Evolutionary conservation across 306 rosid genomes (phyloP).

Genomic region (Hippophae rhamnoides): DNA sequence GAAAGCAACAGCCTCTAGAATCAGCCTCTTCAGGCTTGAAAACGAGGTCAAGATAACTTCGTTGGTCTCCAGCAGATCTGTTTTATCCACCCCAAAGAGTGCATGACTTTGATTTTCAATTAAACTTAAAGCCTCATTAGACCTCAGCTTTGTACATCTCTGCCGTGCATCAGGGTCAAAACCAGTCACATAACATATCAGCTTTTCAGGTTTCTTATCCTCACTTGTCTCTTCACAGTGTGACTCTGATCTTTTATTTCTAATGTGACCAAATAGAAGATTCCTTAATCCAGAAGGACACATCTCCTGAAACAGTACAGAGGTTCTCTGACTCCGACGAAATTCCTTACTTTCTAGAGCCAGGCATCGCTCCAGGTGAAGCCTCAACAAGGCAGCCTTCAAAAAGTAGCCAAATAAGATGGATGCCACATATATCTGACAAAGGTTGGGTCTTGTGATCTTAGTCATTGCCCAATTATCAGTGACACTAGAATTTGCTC

Average conservation of each 20-base stretch:
- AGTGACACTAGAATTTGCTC: constrained; percentile 66
- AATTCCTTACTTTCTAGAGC: constrained; percentile 36
- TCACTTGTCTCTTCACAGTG: constrained; percentile 22
- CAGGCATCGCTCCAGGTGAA: constrained; percentile 49
- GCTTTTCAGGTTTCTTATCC: constrained; percentile 39
- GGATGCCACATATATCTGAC: constrained; percentile 59
- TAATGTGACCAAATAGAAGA: constrained; percentile 30
- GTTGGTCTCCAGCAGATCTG: constrained; percentile 34
- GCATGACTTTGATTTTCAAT: constrained; percentile 62
- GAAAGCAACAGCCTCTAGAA: constrained; percentile 93
- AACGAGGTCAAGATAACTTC: constrained; percentile 74
- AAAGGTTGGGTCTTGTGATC: constrained; percentile 41
- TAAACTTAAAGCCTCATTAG: constrained; percentile 66
- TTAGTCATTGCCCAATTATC: constrained; percentile 83
- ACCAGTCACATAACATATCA: constrained; percentile 55
- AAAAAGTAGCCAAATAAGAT: constrained; percentile 82
- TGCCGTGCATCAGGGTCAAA: constrained; percentile 61
- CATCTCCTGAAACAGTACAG: constrained; percentile 32
- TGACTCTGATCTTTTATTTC: constrained; percentile 26
- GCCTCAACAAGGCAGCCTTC: constrained; percentile 69
- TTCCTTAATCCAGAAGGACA: constrained; percentile 36
- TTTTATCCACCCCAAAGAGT: constrained; percentile 44
- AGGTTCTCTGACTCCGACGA: constrained; percentile 30
- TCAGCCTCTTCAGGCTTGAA: constrained; percentile 82
- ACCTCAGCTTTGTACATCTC: constrained; percentile 70